Conservation (phyloP, 208 protist genomes). For the Acanthamoeba royreba region DNA sequence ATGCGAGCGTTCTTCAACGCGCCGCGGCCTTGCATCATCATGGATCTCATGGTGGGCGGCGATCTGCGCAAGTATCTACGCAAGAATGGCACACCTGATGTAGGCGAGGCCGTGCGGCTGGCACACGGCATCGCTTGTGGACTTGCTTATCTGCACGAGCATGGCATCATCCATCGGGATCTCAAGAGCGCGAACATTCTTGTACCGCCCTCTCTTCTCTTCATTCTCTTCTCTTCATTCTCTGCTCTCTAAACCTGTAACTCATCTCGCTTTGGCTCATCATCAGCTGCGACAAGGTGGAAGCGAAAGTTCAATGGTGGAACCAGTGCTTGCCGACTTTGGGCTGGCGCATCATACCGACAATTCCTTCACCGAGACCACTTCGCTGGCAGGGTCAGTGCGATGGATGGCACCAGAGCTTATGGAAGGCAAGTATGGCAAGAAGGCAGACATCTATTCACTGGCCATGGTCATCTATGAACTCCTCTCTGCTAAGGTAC, state of each 20-base stretch:
- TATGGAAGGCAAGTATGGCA: neutral
- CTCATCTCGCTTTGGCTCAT: no score
- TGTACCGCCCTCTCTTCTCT: neutral
- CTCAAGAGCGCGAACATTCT: slow-evolving; percentile 89
- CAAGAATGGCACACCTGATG: neutral
- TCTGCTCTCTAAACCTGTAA: neutral
- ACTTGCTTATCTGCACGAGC: slow-evolving; percentile 83
- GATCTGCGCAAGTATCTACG: neutral
- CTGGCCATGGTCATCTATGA: neutral
- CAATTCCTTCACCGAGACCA: neutral
- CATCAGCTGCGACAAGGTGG: neutral
- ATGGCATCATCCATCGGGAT: slow-evolving; percentile 85
- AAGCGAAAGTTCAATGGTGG: neutral
- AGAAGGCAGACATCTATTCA: neutral
- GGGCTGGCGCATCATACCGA: neutral
- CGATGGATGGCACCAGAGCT: neutral
- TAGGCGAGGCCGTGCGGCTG: neutral
- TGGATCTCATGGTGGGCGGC: neutral
- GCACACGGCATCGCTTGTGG: slow-evolving; percentile 49
- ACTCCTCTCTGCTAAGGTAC: neutral
- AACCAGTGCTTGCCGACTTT: neutral
- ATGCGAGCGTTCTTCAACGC: neutral
- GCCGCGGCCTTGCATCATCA: neutral
- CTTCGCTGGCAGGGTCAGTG: neutral
- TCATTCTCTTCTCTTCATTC: neutral